Percentiles rank a stretch among this genome's conserved stretches.
Conservation (phyloP, 192 early-diverging fungal species). For the Chytriomyces sp. region DNA sequence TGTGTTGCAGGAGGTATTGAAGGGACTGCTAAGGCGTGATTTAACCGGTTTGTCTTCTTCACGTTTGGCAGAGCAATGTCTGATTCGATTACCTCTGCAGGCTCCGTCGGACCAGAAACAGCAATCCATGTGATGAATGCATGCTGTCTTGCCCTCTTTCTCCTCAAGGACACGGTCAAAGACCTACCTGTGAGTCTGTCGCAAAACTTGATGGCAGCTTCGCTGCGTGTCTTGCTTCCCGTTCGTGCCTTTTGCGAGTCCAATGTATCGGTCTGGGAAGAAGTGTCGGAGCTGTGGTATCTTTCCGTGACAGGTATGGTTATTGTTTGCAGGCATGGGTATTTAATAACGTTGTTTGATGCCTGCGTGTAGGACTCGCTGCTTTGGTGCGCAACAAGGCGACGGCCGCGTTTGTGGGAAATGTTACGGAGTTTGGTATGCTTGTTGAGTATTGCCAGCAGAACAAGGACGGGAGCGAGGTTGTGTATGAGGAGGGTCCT, state of each 20-base stretch:
- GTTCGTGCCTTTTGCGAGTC: background rate
- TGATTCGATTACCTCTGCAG: background rate
- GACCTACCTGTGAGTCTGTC: background rate
- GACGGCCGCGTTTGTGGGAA: background rate
- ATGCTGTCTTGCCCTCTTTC: conserved; percentile 14
- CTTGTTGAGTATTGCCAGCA: background rate
- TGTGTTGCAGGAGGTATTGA: background rate
- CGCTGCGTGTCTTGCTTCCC: background rate
- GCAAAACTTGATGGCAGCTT: background rate
- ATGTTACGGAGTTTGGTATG: background rate
- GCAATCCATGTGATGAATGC: conserved; percentile 17
- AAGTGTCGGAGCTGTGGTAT: conserved; percentile 23
- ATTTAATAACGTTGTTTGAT: background rate
- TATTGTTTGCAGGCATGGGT: background rate
- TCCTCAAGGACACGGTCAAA: background rate
- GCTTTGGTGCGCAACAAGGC: background rate
- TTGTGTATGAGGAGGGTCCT: background rate
- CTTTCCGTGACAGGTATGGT: conserved; percentile 3
- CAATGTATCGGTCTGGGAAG: background rate
- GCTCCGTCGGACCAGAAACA: background rate
- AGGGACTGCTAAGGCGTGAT: background rate
- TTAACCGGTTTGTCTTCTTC: background rate
- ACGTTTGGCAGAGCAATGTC: background rate
- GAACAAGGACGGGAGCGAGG: background rate
- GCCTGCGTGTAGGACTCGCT: background rate